Conservation (phyloP, 116 monocot genomes). For the Zostera marina region DNA sequence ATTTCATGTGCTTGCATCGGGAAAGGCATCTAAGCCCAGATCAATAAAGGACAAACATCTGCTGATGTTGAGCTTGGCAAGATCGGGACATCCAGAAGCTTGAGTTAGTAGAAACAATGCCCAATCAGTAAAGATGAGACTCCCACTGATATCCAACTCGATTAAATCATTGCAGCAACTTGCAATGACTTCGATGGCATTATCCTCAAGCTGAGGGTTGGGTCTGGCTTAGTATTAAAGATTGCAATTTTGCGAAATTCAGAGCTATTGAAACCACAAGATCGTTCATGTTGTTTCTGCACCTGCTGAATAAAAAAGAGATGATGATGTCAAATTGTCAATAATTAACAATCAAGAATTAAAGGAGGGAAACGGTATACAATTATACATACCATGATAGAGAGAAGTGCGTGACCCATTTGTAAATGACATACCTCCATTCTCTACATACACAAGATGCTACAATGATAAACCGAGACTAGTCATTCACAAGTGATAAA, state of each 20-base stretch:
- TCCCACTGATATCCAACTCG: slow-evolving; percentile 80
- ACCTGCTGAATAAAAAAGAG: too few relatives aligned
- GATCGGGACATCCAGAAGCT: slow-evolving; percentile 55
- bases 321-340: too few relatives aligned
- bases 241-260: slow-evolving; percentile 71
- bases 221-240: slow-evolving; percentile 51
- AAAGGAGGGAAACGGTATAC: too few relatives aligned
- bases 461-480: too few relatives aligned
- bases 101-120: slow-evolving; percentile 73
- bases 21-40: slow-evolving; percentile 51
- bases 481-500: too few relatives aligned
- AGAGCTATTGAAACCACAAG: slow-evolving; percentile 65
- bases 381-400: too few relatives aligned
- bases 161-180: slow-evolving; percentile 56
- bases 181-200: slow-evolving; percentile 69
- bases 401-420: too few relatives aligned
- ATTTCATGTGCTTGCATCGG: slow-evolving; percentile 49
- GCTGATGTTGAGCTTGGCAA: too few relatives aligned
- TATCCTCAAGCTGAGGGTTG: slow-evolving; percentile 69
- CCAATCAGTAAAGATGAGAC: slow-evolving; percentile 50
- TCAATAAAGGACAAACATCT: too few relatives aligned
- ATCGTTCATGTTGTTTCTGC: slow-evolving; percentile 68
- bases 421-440: too few relatives aligned
- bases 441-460: too few relatives aligned
- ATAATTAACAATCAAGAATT: too few relatives aligned